phyloP scores from a whole-genome alignment of 2,329 filamentous ascomycete species.

The Beauveria pseudobassiana region DNA sequence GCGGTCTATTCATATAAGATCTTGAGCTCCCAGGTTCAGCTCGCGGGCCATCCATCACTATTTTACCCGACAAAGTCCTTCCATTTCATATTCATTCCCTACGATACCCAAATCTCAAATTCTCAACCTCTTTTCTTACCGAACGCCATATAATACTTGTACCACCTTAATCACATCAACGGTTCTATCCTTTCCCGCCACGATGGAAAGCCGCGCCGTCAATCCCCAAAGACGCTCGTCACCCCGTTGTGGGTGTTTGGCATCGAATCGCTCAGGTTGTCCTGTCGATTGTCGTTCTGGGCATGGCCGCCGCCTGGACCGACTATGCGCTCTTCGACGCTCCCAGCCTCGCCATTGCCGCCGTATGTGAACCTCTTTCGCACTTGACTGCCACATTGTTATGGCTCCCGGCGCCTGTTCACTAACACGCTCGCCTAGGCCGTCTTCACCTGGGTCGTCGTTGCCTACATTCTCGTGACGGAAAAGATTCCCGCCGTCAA shows the following conservation, averaged over 20 bases:
- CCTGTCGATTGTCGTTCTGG: slow-evolving; percentile 35
- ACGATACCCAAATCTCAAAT: background rate
- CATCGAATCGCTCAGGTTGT: slow-evolving; percentile 34
- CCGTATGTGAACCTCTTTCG: slow-evolving; percentile 13
- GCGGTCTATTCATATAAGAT: background rate
- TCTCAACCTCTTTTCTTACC: too few species aligned
- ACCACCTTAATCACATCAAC: background rate
- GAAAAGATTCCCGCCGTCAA: slow-evolving; percentile 31
- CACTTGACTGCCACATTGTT: too few species aligned
- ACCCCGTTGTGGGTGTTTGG: slow-evolving; percentile 35
- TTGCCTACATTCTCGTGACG: slow-evolving; percentile 33
- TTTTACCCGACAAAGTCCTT: background rate
- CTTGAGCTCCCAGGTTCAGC: background rate
- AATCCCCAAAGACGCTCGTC: slow-evolving; percentile 22
- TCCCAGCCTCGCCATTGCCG: slow-evolving; percentile 27
- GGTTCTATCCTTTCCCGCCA: background rate
- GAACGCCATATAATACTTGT: background rate
- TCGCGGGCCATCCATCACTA: background rate
- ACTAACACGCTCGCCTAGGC: slow-evolving; percentile 23
- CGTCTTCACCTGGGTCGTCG: slow-evolving; percentile 38
- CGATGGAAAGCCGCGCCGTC: slow-evolving; percentile 16
- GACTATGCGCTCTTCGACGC: slow-evolving; percentile 7
- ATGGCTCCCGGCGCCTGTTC: background rate
- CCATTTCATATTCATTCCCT: background rate
- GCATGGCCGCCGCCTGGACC: slow-evolving; percentile 25